Conservation (phyloP, 352 stramenopile genomes). For the Globisporangium cederbergense region DNA sequence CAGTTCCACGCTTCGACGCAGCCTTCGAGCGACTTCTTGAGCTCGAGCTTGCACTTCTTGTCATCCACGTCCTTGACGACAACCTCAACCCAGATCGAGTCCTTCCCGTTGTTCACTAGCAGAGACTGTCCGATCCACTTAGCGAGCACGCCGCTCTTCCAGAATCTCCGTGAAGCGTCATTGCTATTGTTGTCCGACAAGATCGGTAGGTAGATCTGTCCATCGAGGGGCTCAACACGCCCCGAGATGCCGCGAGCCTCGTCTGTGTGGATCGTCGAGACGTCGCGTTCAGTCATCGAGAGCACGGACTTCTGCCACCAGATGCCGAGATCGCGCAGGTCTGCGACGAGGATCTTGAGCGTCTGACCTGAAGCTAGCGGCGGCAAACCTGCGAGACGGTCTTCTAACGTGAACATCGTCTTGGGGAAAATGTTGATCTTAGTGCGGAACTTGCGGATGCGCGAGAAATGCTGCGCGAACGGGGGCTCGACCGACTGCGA, state of each 20-base stretch:
- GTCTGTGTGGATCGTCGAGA: constrained; percentile 57
- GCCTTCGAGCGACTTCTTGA: constrained; percentile 50
- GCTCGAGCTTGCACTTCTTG: constrained; percentile 55
- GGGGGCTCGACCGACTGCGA: constrained; percentile 17
- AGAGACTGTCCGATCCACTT: constrained; percentile 60
- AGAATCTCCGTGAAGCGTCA: constrained; percentile 39
- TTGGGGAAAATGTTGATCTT: constrained; percentile 64
- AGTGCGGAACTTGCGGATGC: constrained; percentile 50
- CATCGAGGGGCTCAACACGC: constrained; percentile 55
- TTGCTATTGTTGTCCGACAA: constrained; percentile 32
- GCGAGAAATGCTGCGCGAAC: constrained; percentile 39
- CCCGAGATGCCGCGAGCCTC: constrained; percentile 39
- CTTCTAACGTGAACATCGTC: constrained; percentile 44
- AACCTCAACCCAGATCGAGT: constrained; percentile 66
- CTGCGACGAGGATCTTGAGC: constrained; percentile 50
- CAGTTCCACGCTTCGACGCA: constrained; percentile 30
- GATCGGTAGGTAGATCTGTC: constrained; percentile 56
- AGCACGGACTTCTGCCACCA: constrained; percentile 70
- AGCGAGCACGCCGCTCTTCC: constrained; percentile 27
- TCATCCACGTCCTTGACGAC: constrained; percentile 57
- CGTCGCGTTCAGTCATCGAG: constrained; percentile 46
- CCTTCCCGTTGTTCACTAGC: constrained; percentile 69
- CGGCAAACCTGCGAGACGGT: constrained; percentile 38
- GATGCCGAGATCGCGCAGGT: constrained; percentile 42
- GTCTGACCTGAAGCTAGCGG: constrained; percentile 30